Evolutionary conservation across 1,284 basidiomycete genomes (phyloP).

Genomic region (Anthracocystis setariae): DNA sequence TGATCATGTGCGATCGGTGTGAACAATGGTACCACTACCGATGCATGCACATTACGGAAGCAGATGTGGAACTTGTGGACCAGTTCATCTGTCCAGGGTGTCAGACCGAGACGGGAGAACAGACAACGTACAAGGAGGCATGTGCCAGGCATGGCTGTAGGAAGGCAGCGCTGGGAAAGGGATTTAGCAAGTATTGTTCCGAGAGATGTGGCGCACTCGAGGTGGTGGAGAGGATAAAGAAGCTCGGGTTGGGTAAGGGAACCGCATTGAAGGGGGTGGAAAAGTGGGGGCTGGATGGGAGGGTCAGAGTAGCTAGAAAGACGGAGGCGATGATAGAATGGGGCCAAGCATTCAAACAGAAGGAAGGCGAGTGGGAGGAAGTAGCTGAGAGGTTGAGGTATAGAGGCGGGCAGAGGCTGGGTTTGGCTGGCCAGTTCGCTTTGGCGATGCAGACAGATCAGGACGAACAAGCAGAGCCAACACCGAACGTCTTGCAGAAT

Average conservation of each 20-base stretch:
- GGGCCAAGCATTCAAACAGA: not conserved
- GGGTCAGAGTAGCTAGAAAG: slow-evolving; percentile 20
- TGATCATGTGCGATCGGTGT: slow-evolving; percentile 63
- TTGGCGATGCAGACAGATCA: slow-evolving; percentile 1
- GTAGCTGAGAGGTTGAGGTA: not conserved
- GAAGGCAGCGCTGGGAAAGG: slow-evolving; percentile 40
- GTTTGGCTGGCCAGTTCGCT: slow-evolving; percentile 7
- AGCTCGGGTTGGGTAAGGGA: slow-evolving; percentile 17
- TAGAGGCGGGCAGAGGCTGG: not conserved
- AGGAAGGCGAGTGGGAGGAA: slow-evolving; percentile 6
- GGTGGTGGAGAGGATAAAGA: slow-evolving; percentile 23
- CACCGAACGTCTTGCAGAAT: not conserved
- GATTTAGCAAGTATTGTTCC: slow-evolving; percentile 58
- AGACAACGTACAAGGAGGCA: slow-evolving; percentile 53
- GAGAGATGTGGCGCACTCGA: slow-evolving; percentile 53
- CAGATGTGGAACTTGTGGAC: slow-evolving; percentile 53
- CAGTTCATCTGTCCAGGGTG: slow-evolving; percentile 58
- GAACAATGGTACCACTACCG: slow-evolving; percentile 62
- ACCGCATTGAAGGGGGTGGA: slow-evolving; percentile 3
- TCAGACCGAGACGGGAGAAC: slow-evolving; percentile 29
- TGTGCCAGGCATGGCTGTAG: slow-evolving; percentile 43
- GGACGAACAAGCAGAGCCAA: not conserved
- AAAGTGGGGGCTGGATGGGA: slow-evolving; percentile 9
- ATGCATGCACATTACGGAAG: slow-evolving; percentile 53
- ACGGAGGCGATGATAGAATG: slow-evolving; percentile 14